These are phyloP conservation scores for Podaxis sp. DNA, from an alignment of 768 basidiomycete genomes.

Conservation along the genomic window DNA sequence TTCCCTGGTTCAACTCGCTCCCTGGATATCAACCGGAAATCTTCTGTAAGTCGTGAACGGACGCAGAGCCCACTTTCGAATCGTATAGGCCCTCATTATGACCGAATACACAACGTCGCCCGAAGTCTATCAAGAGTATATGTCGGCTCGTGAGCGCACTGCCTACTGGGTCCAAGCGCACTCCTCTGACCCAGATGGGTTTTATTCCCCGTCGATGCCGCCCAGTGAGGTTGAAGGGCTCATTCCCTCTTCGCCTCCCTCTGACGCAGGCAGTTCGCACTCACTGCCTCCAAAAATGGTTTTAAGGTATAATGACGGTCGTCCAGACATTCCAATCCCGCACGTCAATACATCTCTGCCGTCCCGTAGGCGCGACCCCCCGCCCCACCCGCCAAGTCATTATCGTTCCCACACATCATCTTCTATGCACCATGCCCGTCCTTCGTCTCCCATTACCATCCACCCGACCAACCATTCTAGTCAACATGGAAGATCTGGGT, in stretches of 20 bases:
- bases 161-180: constrained; percentile 54
- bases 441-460: not conserved
- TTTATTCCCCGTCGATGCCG: constrained; percentile 56
- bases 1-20: constrained; percentile 16
- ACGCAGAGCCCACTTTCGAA: not conserved
- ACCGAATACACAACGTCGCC: constrained; percentile 61
- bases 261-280: constrained; percentile 44
- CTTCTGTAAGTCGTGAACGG: not conserved
- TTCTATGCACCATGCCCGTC: constrained; percentile 15
- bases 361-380: constrained; percentile 17
- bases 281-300: constrained; percentile 71
- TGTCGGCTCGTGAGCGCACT: constrained; percentile 58
- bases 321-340: constrained; percentile 62
- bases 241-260: constrained; percentile 36
- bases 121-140: constrained; percentile 53
- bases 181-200: constrained; percentile 32
- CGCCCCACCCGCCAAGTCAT: not conserved
- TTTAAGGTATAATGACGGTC: constrained; percentile 60
- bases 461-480: constrained; percentile 29
- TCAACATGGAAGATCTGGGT: constrained; percentile 28
- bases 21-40: constrained; percentile 11
- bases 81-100: constrained; percentile 33
- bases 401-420: constrained; percentile 21
- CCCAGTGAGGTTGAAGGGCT: constrained; percentile 46
- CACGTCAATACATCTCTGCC: constrained; percentile 23